A percentile compares a stretch with the other conserved stretches of the same genome.
Evolutionary conservation across 2,329 filamentous ascomycete species (phyloP).

Genomic region (Stagonosporopsis rhizophila): DNA sequence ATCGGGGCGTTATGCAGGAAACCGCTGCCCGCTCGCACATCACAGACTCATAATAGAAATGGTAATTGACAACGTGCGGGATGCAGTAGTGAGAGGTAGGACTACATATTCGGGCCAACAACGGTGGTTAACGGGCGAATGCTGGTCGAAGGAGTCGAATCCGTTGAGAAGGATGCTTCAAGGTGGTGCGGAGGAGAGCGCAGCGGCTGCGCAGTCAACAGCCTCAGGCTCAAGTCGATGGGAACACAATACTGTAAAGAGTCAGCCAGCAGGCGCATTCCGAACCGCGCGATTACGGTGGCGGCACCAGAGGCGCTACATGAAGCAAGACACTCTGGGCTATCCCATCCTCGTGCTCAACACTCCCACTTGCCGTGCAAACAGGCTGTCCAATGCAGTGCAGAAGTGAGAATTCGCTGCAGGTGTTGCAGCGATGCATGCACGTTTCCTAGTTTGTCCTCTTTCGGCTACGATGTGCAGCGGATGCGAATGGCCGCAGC

Average conservation of each 20-base stretch:
- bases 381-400: slow-evolving; percentile 4
- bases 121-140: not conserved
- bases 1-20: slow-evolving; percentile 11
- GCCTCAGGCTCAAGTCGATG: slow-evolving; percentile 2
- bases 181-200: slow-evolving; percentile 18
- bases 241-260: slow-evolving; percentile 9
- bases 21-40: slow-evolving; percentile 11
- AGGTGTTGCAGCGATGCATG: slow-evolving; percentile 11
- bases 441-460: slow-evolving; percentile 5
- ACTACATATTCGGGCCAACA: slow-evolving; percentile 4
- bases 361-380: slow-evolving; percentile 3
- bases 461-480: slow-evolving; percentile 15
- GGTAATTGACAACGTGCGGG: not conserved
- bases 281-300: slow-evolving; percentile 10
- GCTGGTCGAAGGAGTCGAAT: not conserved
- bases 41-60: slow-evolving; percentile 1
- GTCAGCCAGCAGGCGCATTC: slow-evolving; percentile 5
- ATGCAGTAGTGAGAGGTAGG: not conserved
- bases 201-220: slow-evolving; percentile 6
- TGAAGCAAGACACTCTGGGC: slow-evolving; percentile 7
- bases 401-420: slow-evolving; percentile 19
- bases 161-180: not conserved
- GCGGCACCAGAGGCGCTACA: slow-evolving; percentile 8
- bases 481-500: slow-evolving; percentile 7
- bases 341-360: slow-evolving; percentile 17